These are phyloP conservation scores for Alternaria triticina DNA, from an alignment of 2,329 filamentous ascomycete genomes.

Conservation along the genomic window DNA sequence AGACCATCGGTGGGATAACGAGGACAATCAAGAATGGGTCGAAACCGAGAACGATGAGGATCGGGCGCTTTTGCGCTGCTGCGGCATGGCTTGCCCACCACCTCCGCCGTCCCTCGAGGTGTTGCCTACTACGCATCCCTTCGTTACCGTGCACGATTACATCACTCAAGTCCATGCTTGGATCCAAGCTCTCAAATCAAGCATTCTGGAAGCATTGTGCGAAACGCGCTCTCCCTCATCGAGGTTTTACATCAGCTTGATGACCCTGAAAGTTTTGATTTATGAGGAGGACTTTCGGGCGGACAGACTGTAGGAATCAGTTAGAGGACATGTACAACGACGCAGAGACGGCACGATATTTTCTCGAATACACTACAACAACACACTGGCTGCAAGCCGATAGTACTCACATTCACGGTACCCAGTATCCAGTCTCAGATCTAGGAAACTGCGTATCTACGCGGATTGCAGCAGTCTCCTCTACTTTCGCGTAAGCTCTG, in stretches of 20 bases:
- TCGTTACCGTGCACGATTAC: neutral
- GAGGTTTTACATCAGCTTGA: neutral
- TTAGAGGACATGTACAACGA: neutral
- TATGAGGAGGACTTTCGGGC: neutral
- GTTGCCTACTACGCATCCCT: neutral
- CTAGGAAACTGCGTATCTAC: too few relatives aligned
- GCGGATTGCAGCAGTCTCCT: too few relatives aligned
- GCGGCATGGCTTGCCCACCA: neutral
- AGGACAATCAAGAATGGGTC: neutral
- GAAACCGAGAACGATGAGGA: neutral
- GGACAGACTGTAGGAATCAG: neutral
- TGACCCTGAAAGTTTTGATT: accelerated
- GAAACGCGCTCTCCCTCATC: neutral
- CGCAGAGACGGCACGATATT: neutral
- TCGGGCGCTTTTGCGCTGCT: neutral
- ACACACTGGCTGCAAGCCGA: neutral
- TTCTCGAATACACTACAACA: accelerated
- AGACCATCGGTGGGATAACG: neutral
- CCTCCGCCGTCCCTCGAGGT: neutral
- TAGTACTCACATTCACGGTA: too few relatives aligned
- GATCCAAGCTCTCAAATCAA: neutral
- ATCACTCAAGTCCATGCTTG: neutral
- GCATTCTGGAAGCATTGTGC: neutral
- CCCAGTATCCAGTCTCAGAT: too few relatives aligned
- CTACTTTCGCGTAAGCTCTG: too few relatives aligned